Evolutionary conservation across 352 stramenopile genomes (phyloP), one percentile per base, ranked within the genome.

Genomic region (Nothophytophthora sp.): DNA sequence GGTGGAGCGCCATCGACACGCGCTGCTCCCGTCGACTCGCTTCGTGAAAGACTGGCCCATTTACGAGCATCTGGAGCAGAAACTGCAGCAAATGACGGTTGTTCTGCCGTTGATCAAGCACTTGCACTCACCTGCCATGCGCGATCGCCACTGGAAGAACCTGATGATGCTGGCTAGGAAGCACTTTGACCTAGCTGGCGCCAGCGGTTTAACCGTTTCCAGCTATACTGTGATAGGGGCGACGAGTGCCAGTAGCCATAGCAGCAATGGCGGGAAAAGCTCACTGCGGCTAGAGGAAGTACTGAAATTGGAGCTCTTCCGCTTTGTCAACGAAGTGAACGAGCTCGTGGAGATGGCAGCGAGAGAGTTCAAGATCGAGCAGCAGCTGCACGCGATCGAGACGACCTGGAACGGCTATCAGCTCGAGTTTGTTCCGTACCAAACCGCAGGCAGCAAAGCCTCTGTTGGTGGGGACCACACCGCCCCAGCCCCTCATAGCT

Each of bases 311-410:
- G 88, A 98, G 33, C 72, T 98, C 25, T 86, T 97, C 55, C 76
- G 77, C 5, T 92, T 97, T 49, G 92, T 97, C 18, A 95, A 95
- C 42, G 89, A 98, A 56, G 92, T 98, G 29, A 92, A 96, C 53
- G 94, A 98, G 39, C 78, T 98, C 18, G 90, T 98, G 2, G 94
- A 98, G 63, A 96, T 97, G 50, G 95, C 94, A 41, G 90, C 78
- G 13, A 96, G 97, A n/a, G 95, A 99, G 46, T 96, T 98, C 48
- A 99, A 98, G 69, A 99, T 99, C 50, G 95, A 99, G 55, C 96
- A 97, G 54, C 95, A 98, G 41, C 69, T 99, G n/a, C 75, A 69
- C 3, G 73, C 95, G 13, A 98, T 99, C 43, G 90, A 98, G 65
- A 78, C 55, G 3, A 74, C 86, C 3, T 98, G 94, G 95, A 78